These are phyloP conservation scores for Trichoderma pleuroti DNA, from an alignment of 2,329 filamentous ascomycete species.

Conservation along the genomic window DNA sequence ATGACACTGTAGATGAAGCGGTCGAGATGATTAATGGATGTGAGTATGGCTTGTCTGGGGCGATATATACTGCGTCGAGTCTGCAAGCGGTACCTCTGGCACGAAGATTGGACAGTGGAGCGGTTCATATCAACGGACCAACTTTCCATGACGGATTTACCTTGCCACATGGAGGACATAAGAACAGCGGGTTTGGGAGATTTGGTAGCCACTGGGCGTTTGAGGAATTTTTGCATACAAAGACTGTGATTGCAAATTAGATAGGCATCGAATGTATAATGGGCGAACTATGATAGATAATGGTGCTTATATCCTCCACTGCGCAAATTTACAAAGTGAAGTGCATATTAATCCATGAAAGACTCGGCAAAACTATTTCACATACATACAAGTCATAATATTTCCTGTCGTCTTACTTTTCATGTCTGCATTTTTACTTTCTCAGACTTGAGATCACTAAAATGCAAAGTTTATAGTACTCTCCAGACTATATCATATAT, in stretches of 20 bases:
- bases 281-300: background rate
- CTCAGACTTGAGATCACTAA: background rate
- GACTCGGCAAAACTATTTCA: background rate
- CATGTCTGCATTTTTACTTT: background rate
- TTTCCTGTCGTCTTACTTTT: background rate
- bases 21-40: slow-evolving; percentile 20
- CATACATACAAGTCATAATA: too few species aligned
- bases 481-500: background rate
- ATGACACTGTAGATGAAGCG: slow-evolving; percentile 21
- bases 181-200: slow-evolving; percentile 26
- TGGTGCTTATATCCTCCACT: background rate
- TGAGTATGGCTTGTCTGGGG: slow-evolving; percentile 24
- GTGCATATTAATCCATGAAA: background rate
- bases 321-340: background rate
- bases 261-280: background rate
- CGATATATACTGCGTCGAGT: slow-evolving; percentile 20
- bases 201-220: slow-evolving; percentile 22
- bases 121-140: slow-evolving; percentile 24
- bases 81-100: slow-evolving; percentile 14
- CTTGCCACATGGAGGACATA: slow-evolving; percentile 25
- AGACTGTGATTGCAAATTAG: slow-evolving; percentile 15
- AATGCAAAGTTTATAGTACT: background rate
- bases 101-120: slow-evolving; percentile 19
- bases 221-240: slow-evolving; percentile 17
- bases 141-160: slow-evolving; percentile 25